Percentiles rank a stretch among this genome's conserved stretches.
Evolutionary conservation across 2,329 filamentous ascomycete genomes (phyloP).

Genomic region (Sporothrix dimorphospora): DNA sequence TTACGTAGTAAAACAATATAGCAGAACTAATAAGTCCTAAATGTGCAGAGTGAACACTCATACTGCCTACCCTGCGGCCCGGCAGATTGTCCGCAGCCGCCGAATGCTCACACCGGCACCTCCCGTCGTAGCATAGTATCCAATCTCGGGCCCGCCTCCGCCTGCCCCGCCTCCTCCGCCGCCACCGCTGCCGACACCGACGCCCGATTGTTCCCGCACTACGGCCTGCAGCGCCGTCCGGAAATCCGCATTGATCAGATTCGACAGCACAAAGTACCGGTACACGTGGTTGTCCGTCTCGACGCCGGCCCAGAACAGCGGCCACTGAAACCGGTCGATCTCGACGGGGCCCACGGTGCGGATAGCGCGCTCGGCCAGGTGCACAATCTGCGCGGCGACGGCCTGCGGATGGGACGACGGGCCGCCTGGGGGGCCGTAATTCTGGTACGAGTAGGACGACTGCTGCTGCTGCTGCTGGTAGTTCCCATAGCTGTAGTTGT

Average conservation of each 20-base stretch:
- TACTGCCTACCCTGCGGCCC: background rate
- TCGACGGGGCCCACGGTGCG: conserved; percentile 18
- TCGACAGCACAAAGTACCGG: conserved; percentile 20
- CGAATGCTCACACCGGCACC: background rate
- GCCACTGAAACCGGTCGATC: conserved; percentile 26
- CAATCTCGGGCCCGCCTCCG: background rate
- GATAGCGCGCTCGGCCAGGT: conserved; percentile 21
- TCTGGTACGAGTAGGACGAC: background rate
- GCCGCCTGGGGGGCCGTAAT: background rate
- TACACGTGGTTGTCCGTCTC: conserved; percentile 24
- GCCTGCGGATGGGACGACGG: background rate
- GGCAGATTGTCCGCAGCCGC: conserved; percentile 7
- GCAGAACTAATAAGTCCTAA: background rate
- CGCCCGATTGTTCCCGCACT: background rate
- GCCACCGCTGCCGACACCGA: background rate
- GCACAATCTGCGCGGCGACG: background rate
- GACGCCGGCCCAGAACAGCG: conserved; percentile 27
- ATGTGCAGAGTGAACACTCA: background rate
- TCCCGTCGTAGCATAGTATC: background rate
- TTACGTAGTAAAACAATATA: background rate
- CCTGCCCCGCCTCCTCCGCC: background rate
- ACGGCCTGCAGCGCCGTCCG: conserved; percentile 9
- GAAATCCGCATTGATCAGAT: conserved; percentile 22
- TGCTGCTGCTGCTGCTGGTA: background rate
- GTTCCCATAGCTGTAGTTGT: background rate